Evolutionary conservation across 179 eudicot genomes (phyloP), one percentile per base, ranked within the genome.

Genomic region (Drosera spatulata): DNA sequence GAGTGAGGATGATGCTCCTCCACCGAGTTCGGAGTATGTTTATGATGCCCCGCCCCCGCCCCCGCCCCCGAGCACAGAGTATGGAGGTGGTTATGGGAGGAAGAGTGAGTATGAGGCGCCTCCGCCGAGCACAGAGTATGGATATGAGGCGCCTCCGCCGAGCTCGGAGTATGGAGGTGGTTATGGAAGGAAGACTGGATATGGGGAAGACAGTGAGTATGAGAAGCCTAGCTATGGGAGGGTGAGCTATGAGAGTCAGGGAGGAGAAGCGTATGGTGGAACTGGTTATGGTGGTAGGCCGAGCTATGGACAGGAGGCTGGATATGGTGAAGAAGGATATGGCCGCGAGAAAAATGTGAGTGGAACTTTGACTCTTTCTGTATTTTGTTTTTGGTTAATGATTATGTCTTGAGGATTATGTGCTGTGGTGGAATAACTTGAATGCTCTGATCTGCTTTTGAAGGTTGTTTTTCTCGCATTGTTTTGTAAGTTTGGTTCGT

Each of bases 261-360:
- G 49, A 38, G 76, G 58, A 45, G 75, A 66, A 7, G 74, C 61
- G 41, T 68, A 54, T 41, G 71, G 60, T 40, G 65, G 39, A 4
- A 4, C 47, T 2, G 13, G 55, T 5, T 39, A 45, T 46, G 64
- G 41, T n/a, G 56, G 40, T 60, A 49, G 73, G 33, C 58, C 63
- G 44, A 53, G 68, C 57, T 69, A 77, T 62, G 84, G 75, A 22
- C 77, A 77, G 2, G 45, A 43, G 8, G 83, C 71, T 39, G 72
- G 82, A 51, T 82, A 81, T 78, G 86, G 33, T 0, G 45, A 43
- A 43, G 83, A 73, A 41, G 72, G 82, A 51, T 82, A 81, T 78
- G 86, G 94, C 55, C 96, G 91, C 68, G 85, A 82, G 77, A 85
- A 85, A 83, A 65, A 82, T 66, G 97, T 91, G 66, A 83, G 96